Conservation (phyloP, 805 yeast genomes). For the Ogataea parapolymorpha region DNA sequence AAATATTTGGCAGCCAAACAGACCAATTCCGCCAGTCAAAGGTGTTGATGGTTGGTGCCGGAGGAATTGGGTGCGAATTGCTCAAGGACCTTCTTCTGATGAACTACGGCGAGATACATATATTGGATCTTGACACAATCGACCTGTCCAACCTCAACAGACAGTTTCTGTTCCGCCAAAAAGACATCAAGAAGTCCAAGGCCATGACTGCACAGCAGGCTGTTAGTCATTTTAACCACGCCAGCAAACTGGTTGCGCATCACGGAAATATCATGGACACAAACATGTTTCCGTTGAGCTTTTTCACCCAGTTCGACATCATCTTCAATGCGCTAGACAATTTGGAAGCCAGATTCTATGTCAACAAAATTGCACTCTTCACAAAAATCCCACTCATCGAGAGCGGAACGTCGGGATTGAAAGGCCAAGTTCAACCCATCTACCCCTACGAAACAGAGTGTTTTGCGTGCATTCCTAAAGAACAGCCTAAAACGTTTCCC, state of each 20-base stretch:
- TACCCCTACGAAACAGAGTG: slow-evolving; percentile 82
- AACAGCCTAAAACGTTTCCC: slow-evolving; percentile 86
- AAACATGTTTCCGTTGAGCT: slow-evolving; percentile 60
- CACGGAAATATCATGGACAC: slow-evolving; percentile 88
- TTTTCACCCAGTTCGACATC: slow-evolving; percentile 75
- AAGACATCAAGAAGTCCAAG: slow-evolving; percentile 87
- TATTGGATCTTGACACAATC: slow-evolving; percentile 94
- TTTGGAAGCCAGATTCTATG: slow-evolving; percentile 86
- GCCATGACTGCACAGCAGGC: slow-evolving; percentile 82
- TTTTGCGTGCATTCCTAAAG: slow-evolving; percentile 86
- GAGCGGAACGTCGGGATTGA: slow-evolving; percentile 92
- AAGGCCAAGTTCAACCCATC: slow-evolving; percentile 93
- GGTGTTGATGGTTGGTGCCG: slow-evolving; percentile 88
- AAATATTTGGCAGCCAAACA: slow-evolving; percentile 42
- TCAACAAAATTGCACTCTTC: slow-evolving; percentile 77
- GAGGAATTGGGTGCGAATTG: slow-evolving; percentile 94
- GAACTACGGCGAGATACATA: slow-evolving; percentile 83
- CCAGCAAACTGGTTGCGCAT: slow-evolving; percentile 66
- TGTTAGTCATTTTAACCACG: slow-evolving; percentile 67
- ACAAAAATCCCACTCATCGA: slow-evolving; percentile 78
- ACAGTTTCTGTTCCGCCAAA: slow-evolving; percentile 85
- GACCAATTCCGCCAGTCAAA: slow-evolving; percentile 39
- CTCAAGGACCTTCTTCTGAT: slow-evolving; percentile 73
- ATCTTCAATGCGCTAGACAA: slow-evolving; percentile 94
- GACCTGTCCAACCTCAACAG: slow-evolving; percentile 90